Base-by-base conservation (phyloP, 2,329 filamentous ascomycete species). In the Colletotrichum acutatum region DNA sequence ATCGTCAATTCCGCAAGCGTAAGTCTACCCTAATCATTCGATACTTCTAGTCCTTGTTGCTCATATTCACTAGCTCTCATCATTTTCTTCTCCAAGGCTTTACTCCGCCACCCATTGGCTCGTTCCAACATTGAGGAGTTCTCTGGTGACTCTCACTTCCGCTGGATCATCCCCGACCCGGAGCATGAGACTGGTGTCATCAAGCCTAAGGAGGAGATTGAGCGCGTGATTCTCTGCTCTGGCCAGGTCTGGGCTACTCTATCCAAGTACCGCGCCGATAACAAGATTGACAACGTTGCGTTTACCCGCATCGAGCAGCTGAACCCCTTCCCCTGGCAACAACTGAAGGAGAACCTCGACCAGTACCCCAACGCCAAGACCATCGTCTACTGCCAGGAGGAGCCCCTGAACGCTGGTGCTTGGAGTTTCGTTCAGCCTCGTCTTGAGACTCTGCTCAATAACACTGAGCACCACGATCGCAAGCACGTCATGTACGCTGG, bases 1-100 rank as follows among this genome's bases (percentile, higher is more conserved):
- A 98, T 89, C 92, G 97, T 80, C 96, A 99, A 83, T 99, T 99
- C 93, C 92, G 97, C 86, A 99, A 99, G 89, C 97, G 94, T 97
- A 89, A 91, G 94, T 89, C 57, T 19, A 30, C 12, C 32, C 54
- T 37, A 64, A 75, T 37, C 34, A 37, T 22, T 22, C 37, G 11
- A 59, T 68, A 49, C 56, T 64, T 53, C 7, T 54, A 5, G 42
- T 28, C 57, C 26, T 67, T 58, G 64, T 68, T 56, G 66, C 80
- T 82, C 76, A 82, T 72, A 37, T 52, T 52, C 64, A 56, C 26
- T 79, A 96, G 94, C 97, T 78, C 91, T 99, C 69, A 89, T 98
- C 79, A 93, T 98, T 78, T 99, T 99, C 93, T 99, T 99, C 90
- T 98, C 95, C 79, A 99, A 99, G 88, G 93, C 94, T 74, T 90